These are phyloP conservation scores for Claviceps sp. DNA, from an alignment of 2,329 filamentous ascomycete species.

Conservation along the genomic window DNA sequence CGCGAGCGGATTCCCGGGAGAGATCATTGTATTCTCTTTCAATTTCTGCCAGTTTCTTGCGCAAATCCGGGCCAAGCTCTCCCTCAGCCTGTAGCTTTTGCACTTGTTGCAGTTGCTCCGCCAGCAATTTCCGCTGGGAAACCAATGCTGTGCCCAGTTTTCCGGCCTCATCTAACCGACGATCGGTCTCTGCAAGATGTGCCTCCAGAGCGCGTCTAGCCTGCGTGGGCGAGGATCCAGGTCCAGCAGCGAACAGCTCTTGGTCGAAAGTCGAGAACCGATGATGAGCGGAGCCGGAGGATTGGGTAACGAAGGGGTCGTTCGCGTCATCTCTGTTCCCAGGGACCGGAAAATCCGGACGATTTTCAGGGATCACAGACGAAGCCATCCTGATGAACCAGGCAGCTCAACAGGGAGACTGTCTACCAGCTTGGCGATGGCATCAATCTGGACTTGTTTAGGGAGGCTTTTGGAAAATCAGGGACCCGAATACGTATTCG, in stretches of 20 bases:
- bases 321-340: constrained; percentile 21
- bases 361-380: constrained; percentile 27
- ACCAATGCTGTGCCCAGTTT: constrained; percentile 79
- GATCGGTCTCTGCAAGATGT: constrained; percentile 84
- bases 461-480: background rate
- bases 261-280: constrained; percentile 76
- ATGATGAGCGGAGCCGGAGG: constrained; percentile 36
- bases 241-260: constrained; percentile 63
- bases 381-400: constrained; percentile 25
- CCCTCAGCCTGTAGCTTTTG: constrained; percentile 63
- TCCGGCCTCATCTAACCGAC: constrained; percentile 80
- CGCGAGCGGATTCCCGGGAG: constrained; percentile 75
- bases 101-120: constrained; percentile 71
- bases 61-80: constrained; percentile 71
- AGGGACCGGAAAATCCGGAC: constrained; percentile 25
- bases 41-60: constrained; percentile 69
- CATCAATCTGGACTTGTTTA: constrained; percentile 1
- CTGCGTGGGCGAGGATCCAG: constrained; percentile 68
- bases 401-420: constrained; percentile 11
- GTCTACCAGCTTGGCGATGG: constrained; percentile 8
- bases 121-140: constrained; percentile 72
- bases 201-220: constrained; percentile 81
- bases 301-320: constrained; percentile 45
- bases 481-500: background rate
- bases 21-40: constrained; percentile 95